Conservation (phyloP, 257 asterid genomes). For the Penstemon eatonii region DNA sequence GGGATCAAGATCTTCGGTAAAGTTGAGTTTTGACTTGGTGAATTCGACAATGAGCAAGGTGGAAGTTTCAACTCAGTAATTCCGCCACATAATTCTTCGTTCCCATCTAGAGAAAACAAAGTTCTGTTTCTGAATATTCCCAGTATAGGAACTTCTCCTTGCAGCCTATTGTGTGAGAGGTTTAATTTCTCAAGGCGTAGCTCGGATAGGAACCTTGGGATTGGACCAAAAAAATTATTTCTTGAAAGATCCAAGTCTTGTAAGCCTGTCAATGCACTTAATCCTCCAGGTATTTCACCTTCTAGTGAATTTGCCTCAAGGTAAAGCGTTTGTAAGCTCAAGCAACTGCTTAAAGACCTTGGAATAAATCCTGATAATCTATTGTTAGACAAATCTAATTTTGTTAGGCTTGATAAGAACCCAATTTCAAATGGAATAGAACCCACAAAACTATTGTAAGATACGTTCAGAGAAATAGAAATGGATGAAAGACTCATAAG, state of each 20-base stretch:
- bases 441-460: conserved; percentile 12
- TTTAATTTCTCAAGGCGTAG: conserved; percentile 14
- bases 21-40: neutral
- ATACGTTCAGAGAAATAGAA: conserved; percentile 9
- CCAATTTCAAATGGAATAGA: conserved; percentile 28
- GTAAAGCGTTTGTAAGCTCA: conserved; percentile 13
- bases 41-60: neutral
- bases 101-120: conserved; percentile 16
- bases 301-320: conserved; percentile 15
- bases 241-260: conserved; percentile 29
- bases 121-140: conserved; percentile 18
- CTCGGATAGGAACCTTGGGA: conserved; percentile 20
- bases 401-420: conserved; percentile 5
- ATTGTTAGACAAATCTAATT: conserved; percentile 29
- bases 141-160: conserved; percentile 17
- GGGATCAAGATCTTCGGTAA: conserved; percentile 13
- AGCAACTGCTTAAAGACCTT: conserved; percentile 20
- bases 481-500: conserved; percentile 23
- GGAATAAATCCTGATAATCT: conserved; percentile 32
- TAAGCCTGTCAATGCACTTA: conserved; percentile 30
- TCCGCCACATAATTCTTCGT: conserved; percentile 28
- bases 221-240: conserved; percentile 28
- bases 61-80: conserved; percentile 10
- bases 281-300: conserved; percentile 30
- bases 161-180: conserved; percentile 29